phyloP scores from a whole-genome alignment of 805 yeast species.

The Myxozyma lipomycoides region DNA sequence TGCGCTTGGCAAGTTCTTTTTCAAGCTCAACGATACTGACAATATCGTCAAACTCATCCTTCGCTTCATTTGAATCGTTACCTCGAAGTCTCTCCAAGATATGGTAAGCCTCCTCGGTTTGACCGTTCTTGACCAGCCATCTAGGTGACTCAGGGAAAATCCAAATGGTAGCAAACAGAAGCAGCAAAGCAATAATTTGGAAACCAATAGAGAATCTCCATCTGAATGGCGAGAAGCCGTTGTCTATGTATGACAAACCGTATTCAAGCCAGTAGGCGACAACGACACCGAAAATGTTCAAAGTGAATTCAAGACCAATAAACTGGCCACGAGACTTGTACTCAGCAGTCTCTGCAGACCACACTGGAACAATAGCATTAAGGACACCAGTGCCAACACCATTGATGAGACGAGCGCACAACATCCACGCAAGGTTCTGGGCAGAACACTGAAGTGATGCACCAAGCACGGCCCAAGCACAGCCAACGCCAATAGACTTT shows the following conservation, averaged over 20 bases:
- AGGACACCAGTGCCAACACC: slow-evolving; percentile 34
- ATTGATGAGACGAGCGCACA: slow-evolving; percentile 56
- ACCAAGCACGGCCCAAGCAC: slow-evolving; percentile 50
- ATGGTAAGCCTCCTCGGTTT: slow-evolving; percentile 54
- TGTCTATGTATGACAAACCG: slow-evolving; percentile 50
- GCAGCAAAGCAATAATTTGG: slow-evolving; percentile 57
- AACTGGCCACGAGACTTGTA: slow-evolving; percentile 37
- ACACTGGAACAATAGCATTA: slow-evolving; percentile 57
- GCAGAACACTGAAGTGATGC: slow-evolving; percentile 54
- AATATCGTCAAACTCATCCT: slow-evolving; percentile 19
- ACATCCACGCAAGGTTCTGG: slow-evolving; percentile 53
- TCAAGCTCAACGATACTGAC: slow-evolving; percentile 27
- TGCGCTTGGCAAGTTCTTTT: slow-evolving; percentile 26
- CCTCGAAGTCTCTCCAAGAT: slow-evolving; percentile 23
- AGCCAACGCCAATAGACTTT: slow-evolving; percentile 51
- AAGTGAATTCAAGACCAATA: slow-evolving; percentile 63
- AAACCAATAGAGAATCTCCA: slow-evolving; percentile 74
- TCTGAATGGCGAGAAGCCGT: slow-evolving; percentile 35
- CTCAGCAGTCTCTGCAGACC: slow-evolving; percentile 69
- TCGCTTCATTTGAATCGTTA: slow-evolving; percentile 15
- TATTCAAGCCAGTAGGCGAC: slow-evolving; percentile 69
- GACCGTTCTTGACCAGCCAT: slow-evolving; percentile 64
- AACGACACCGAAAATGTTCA: slow-evolving; percentile 58
- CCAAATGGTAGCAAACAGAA: slow-evolving; percentile 51
- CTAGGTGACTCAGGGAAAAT: slow-evolving; percentile 81